Percentiles rank a stretch among this genome's conserved stretches.
Evolutionary conservation across 2,329 filamentous ascomycete species (phyloP).

Genomic region (Calycina herbarum): DNA sequence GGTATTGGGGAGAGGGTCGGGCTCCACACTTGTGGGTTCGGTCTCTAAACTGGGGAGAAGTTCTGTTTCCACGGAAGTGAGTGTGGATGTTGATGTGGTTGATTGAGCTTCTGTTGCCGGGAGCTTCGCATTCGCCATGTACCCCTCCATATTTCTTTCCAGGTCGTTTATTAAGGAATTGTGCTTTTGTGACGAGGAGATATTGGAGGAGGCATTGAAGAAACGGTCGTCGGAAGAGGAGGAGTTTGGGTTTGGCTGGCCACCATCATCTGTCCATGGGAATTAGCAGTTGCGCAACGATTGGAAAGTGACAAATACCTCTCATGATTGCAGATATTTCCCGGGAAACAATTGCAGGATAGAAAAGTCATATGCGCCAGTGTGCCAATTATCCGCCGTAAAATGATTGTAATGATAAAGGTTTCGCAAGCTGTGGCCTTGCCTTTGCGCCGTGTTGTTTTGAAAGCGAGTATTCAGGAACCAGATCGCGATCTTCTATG

Average conservation of each 20-base stretch:
- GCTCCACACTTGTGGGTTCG: no score
- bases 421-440: not conserved
- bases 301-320: not conserved
- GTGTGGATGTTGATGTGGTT: not conserved
- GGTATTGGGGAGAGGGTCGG: no score
- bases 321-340: not conserved
- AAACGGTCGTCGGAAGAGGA: not conserved
- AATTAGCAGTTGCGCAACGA: not conserved
- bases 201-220: not conserved
- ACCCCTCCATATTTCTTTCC: not conserved
- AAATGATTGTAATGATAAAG: not conserved
- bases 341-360: not conserved
- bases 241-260: not conserved
- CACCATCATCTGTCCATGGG: not conserved
- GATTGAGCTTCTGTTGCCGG: not conserved
- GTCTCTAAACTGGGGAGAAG: no score
- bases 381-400: not conserved
- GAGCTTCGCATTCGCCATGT: not conserved
- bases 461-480: not conserved
- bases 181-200: not conserved
- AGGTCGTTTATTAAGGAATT: not conserved
- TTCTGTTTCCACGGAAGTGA: not conserved
- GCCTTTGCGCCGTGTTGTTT: not conserved
- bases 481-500: not conserved
- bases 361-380: not conserved